These are phyloP conservation scores for Yamadazyma siamensis DNA, from an alignment of 1,139 yeast genomes.

Conservation along the genomic window DNA sequence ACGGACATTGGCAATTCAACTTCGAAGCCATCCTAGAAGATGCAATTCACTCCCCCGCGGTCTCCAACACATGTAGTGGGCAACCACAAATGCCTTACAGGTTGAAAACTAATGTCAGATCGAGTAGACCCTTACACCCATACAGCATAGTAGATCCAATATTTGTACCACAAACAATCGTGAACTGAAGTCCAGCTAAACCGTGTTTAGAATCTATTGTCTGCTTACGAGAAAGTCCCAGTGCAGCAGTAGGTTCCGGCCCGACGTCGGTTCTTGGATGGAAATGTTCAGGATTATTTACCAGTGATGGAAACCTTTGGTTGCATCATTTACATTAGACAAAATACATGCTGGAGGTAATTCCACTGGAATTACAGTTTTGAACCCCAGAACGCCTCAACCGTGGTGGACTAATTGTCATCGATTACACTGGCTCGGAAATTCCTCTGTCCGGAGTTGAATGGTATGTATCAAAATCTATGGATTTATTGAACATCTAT, in stretches of 20 bases:
- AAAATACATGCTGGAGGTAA: constrained; percentile 6
- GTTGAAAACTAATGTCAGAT: no score
- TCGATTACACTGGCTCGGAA: constrained; percentile 3
- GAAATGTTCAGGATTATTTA: no score
- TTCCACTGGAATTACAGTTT: constrained; percentile 6
- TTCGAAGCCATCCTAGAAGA: constrained; percentile 2
- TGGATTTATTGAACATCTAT: constrained; percentile 1
- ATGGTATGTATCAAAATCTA: constrained; percentile 5
- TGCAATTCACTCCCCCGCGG: constrained; percentile 3
- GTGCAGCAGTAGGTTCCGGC: constrained; percentile 4
- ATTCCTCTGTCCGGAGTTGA: constrained; percentile 8
- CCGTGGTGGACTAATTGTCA: constrained; percentile 4
- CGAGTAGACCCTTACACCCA: constrained; percentile 2
- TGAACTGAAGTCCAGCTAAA: no score
- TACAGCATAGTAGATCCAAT: background rate
- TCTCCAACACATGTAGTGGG: constrained; percentile 2
- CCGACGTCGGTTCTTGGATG: constrained; percentile 3
- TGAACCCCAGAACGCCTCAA: constrained; percentile 3
- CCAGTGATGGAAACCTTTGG: no score
- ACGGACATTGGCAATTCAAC: constrained; percentile 7
- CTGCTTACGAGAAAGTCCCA: constrained; percentile 2
- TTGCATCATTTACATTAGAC: constrained; percentile 10
- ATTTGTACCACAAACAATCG: no score
- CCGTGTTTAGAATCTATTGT: constrained; percentile 1
- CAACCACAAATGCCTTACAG: constrained; percentile 3